phyloP scores from a whole-genome alignment of 768 basidiomycete species.

The Hydnomerulius pinastri region DNA sequence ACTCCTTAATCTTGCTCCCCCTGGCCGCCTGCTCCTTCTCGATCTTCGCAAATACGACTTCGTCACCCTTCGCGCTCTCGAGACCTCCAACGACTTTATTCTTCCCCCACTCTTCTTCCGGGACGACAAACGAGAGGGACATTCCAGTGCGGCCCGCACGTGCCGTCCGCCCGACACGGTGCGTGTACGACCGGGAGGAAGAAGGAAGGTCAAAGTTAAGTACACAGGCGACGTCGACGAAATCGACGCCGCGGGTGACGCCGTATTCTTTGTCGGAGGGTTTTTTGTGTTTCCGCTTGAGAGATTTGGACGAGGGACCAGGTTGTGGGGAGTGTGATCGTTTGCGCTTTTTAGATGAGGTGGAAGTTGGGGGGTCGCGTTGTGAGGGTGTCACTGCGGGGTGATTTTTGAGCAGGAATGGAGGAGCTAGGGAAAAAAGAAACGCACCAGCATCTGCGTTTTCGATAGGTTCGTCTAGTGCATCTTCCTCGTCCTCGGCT shows the following conservation, averaged over 20 bases:
- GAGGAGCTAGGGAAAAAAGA: too few species aligned
- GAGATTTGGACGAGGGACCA: slow-evolving; percentile 37
- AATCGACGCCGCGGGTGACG: slow-evolving; percentile 94
- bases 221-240: slow-evolving; percentile 94
- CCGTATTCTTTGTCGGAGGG: slow-evolving; percentile 78
- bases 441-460: neutral
- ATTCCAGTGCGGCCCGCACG: slow-evolving; percentile 94
- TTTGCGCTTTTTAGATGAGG: slow-evolving; percentile 56
- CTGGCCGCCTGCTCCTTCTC: slow-evolving; percentile 69
- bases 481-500: slow-evolving; percentile 37
- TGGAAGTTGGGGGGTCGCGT: slow-evolving; percentile 32
- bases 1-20: slow-evolving; percentile 72
- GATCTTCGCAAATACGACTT: slow-evolving; percentile 63
- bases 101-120: slow-evolving; percentile 65
- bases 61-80: slow-evolving; percentile 72
- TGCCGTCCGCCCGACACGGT: slow-evolving; percentile 95
- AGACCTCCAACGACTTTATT: slow-evolving; percentile 72
- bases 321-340: slow-evolving; percentile 45
- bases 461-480: slow-evolving; percentile 12
- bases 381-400: slow-evolving; percentile 57
- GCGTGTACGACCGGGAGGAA: slow-evolving; percentile 86
- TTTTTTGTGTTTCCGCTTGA: slow-evolving; percentile 55
- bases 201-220: slow-evolving; percentile 98
- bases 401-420: slow-evolving; percentile 19
- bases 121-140: slow-evolving; percentile 87